These are phyloP conservation scores for Tephrocybe sp. DNA, from an alignment of 768 basidiomycete species.

Conservation along the genomic window DNA sequence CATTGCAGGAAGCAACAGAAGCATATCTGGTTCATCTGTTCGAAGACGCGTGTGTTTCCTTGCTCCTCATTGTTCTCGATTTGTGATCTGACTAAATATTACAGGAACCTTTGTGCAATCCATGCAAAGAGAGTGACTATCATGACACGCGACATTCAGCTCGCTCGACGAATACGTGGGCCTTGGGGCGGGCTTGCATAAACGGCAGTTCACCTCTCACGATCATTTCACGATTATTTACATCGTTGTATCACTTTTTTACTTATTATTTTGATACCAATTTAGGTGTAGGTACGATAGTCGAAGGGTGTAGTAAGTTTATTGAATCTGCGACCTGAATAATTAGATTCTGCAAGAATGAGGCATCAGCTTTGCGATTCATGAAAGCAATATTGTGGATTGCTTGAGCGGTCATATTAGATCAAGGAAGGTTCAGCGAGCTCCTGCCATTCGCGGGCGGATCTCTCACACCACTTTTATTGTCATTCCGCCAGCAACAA, in stretches of 20 bases:
- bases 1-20: slow-evolving; percentile 96
- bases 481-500: slow-evolving; percentile 52
- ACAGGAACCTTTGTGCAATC: slow-evolving; percentile 92
- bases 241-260: slow-evolving; percentile 16
- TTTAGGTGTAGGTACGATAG: slow-evolving; percentile 12
- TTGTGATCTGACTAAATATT: slow-evolving; percentile 6
- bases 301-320: slow-evolving; percentile 9
- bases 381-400: background rate
- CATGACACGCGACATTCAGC: slow-evolving; percentile 96
- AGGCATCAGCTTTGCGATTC: background rate
- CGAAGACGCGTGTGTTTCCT: slow-evolving; percentile 90
- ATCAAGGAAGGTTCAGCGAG: slow-evolving; percentile 78
- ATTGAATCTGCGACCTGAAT: background rate
- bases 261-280: slow-evolving; percentile 14
- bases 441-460: slow-evolving; percentile 46
- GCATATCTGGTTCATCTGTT: slow-evolving; percentile 95
- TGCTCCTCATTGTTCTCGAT: background rate
- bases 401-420: slow-evolving; percentile 73
- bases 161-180: slow-evolving; percentile 93
- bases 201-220: slow-evolving; percentile 15
- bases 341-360: background rate
- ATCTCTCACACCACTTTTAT: slow-evolving; percentile 76
- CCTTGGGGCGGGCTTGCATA: slow-evolving; percentile 77
- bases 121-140: slow-evolving; percentile 98
- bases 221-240: slow-evolving; percentile 4